Conservation (phyloP, 2,329 filamentous ascomycete genomes). For the Cladosporium halotolerans region DNA sequence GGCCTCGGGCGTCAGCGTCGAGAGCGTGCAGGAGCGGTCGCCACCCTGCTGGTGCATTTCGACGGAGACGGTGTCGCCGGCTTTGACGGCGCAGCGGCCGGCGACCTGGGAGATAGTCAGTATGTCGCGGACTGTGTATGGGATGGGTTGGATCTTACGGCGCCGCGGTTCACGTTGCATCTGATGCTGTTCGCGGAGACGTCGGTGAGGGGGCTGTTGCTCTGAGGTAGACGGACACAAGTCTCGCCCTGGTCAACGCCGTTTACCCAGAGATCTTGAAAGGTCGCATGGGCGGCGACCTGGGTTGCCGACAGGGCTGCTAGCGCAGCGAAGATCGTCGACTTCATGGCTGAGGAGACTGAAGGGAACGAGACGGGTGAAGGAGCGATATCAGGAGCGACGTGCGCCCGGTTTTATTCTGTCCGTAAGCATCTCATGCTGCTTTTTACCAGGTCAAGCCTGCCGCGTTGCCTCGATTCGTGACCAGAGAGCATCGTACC, state of each 20-base stretch:
- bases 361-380: background rate
- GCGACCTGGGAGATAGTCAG: slow-evolving; percentile 24
- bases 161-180: slow-evolving; percentile 36
- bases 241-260: slow-evolving; percentile 40
- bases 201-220: slow-evolving; percentile 48
- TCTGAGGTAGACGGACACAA: slow-evolving; percentile 41
- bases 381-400: background rate
- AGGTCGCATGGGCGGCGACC: slow-evolving; percentile 40
- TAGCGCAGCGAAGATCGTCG: background rate
- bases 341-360: slow-evolving; percentile 1
- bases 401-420: background rate
- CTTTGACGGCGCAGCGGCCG: slow-evolving; percentile 41
- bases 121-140: background rate
- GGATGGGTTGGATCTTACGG: background rate
- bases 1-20: slow-evolving; percentile 34
- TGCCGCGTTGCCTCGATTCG: background rate
- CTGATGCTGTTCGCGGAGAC: slow-evolving; percentile 44
- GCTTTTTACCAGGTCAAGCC: background rate
- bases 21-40: slow-evolving; percentile 38
- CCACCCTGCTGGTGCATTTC: slow-evolving; percentile 53
- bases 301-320: slow-evolving; percentile 4
- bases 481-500: background rate
- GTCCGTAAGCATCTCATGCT: background rate
- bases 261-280: slow-evolving; percentile 48
- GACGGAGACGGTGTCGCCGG: slow-evolving; percentile 42